Conservation (phyloP, 2,329 filamentous ascomycete species). For the Bertia moriformis region DNA sequence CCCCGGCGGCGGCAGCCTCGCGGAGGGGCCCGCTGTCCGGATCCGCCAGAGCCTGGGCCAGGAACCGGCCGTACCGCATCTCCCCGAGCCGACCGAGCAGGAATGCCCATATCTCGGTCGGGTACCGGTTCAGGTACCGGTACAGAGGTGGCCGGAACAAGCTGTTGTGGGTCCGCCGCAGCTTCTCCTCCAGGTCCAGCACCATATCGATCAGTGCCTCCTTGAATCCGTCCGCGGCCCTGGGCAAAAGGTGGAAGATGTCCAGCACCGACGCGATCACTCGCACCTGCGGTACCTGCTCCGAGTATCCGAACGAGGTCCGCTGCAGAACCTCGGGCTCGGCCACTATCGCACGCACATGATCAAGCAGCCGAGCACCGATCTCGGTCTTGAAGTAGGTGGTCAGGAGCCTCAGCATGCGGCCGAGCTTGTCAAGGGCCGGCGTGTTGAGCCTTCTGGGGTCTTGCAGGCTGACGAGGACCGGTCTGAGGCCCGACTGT, state of each 20-base stretch:
- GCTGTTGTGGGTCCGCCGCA: slow-evolving; percentile 77
- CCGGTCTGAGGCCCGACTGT: slow-evolving; percentile 82
- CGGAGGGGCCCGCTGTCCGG: slow-evolving; percentile 61
- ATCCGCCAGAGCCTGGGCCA: slow-evolving; percentile 73
- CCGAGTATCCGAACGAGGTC: slow-evolving; percentile 85
- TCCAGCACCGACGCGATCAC: slow-evolving; percentile 89
- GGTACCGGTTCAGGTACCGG: slow-evolving; percentile 85
- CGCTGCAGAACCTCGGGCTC: slow-evolving; percentile 69
- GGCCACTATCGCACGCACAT: slow-evolving; percentile 81
- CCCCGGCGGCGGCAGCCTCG: slow-evolving; percentile 58
- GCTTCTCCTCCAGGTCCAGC: slow-evolving; percentile 71
- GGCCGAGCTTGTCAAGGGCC: slow-evolving; percentile 78
- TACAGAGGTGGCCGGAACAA: slow-evolving; percentile 83
- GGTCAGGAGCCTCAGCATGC: slow-evolving; percentile 77
- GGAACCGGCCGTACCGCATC: slow-evolving; percentile 74
- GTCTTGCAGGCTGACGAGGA: slow-evolving; percentile 92
- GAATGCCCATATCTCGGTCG: slow-evolving; percentile 71
- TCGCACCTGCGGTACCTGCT: slow-evolving; percentile 85
- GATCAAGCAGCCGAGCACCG: slow-evolving; percentile 78
- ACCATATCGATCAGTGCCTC: slow-evolving; percentile 78
- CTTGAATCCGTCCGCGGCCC: slow-evolving; percentile 84
- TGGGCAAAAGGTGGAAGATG: slow-evolving; percentile 88
- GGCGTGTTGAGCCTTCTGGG: slow-evolving; percentile 78
- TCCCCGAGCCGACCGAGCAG: slow-evolving; percentile 71
- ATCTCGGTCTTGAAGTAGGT: slow-evolving; percentile 99